phyloP scores from a whole-genome alignment of 2,329 filamentous ascomycete genomes.

The Aspergillus calidoustus region DNA sequence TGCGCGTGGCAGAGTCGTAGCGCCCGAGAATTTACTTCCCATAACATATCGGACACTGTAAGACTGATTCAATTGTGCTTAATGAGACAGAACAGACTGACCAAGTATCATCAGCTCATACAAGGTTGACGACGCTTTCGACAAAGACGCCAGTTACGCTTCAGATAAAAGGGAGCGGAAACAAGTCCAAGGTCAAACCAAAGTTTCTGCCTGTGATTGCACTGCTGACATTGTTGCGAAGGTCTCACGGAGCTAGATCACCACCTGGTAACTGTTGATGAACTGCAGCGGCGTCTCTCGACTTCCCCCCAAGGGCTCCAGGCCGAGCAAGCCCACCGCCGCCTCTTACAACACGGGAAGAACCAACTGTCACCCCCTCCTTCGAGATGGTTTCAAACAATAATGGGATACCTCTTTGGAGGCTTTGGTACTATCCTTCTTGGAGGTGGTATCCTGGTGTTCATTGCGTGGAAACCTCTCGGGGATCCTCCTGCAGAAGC shows the following conservation, averaged over 20 bases:
- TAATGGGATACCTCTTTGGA: conserved; percentile 74
- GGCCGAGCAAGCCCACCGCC: conserved; percentile 58
- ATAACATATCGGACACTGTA: conserved; percentile 14
- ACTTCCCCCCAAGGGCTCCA: conserved; percentile 66
- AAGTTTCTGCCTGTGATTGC: neutral
- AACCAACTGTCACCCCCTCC: conserved; percentile 71
- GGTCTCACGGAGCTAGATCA: conserved; percentile 64
- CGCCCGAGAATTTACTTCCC: conserved; percentile 11
- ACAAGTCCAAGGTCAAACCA: conserved; percentile 1
- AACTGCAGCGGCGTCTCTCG: conserved; percentile 64
- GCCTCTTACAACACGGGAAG: conserved; percentile 64
- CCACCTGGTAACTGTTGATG: conserved; percentile 64
- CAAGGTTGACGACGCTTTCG: conserved; percentile 3
- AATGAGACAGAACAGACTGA: neutral
- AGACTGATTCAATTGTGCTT: neutral
- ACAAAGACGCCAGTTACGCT: neutral
- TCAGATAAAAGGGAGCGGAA: conserved; percentile 1
- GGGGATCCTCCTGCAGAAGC: conserved; percentile 72
- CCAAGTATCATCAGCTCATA: neutral
- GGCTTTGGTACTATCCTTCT: conserved; percentile 76
- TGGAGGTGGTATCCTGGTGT: conserved; percentile 71
- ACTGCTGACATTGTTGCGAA: conserved; percentile 30
- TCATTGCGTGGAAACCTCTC: conserved; percentile 76
- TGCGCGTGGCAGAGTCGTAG: conserved; percentile 2
- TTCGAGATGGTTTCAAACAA: conserved; percentile 61